phyloP scores from a whole-genome alignment of 179 eudicot genomes.

The Dionaea muscipula region DNA sequence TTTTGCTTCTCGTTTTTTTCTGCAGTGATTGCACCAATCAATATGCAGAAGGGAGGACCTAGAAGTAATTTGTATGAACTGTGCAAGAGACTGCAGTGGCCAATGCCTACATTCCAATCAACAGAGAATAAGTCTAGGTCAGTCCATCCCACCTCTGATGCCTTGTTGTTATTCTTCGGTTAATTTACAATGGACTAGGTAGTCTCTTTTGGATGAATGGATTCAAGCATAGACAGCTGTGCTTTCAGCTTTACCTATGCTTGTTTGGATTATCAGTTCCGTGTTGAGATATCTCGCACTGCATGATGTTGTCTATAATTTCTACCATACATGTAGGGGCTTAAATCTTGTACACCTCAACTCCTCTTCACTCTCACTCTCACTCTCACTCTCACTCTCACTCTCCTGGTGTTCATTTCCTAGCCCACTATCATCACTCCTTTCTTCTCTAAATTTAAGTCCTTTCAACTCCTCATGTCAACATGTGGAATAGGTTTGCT shows the following conservation, averaged over 20 bases:
- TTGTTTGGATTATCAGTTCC: too few species aligned
- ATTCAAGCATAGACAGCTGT: neutral
- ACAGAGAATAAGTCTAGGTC: slow-evolving; percentile 55
- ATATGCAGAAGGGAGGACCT: slow-evolving; percentile 67
- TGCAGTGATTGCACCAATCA: slow-evolving; percentile 41
- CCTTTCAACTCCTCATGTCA: neutral
- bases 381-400: too few species aligned
- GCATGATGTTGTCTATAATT: too few species aligned
- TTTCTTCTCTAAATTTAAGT: neutral
- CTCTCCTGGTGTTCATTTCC: neutral
- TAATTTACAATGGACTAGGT: neutral
- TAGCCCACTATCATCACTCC: too few species aligned
- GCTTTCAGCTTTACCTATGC: too few species aligned
- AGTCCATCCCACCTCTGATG: neutral
- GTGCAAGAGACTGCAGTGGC: slow-evolving; percentile 79
- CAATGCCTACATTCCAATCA: slow-evolving; percentile 51
- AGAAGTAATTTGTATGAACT: slow-evolving; percentile 46
- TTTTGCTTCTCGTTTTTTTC: neutral
- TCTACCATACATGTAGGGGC: too few species aligned
- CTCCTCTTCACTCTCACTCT: too few species aligned
- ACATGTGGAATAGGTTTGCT: neutral
- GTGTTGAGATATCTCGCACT: too few species aligned
- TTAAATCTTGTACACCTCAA: too few species aligned
- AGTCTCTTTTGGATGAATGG: neutral
- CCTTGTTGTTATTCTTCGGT: neutral